phyloP scores from a whole-genome alignment of 2,329 filamentous ascomycete species.

The Colletotrichum tabaci region DNA sequence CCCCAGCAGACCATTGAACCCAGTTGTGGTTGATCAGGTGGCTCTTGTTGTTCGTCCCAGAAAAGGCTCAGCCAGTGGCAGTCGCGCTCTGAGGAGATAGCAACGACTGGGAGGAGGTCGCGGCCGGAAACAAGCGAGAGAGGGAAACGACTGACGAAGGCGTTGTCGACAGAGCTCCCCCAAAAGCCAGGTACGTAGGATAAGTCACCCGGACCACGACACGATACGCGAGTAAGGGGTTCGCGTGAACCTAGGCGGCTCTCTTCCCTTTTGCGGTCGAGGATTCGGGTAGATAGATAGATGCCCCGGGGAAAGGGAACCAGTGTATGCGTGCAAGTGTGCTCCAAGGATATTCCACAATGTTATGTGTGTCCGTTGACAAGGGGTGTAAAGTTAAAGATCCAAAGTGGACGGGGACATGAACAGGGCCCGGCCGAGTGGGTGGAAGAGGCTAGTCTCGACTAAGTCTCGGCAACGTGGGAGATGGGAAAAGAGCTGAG shows the following conservation, averaged over 20 bases:
- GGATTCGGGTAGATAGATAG: slow-evolving; percentile 4
- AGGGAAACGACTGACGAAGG: slow-evolving; percentile 2
- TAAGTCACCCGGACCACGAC: slow-evolving; percentile 1
- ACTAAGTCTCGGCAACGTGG: slow-evolving; percentile 1
- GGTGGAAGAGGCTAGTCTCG: slow-evolving; percentile 23
- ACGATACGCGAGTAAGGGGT: background rate
- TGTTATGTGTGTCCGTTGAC: background rate
- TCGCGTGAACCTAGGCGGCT: background rate
- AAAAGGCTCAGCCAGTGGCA: slow-evolving; percentile 10
- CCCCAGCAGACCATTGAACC: slow-evolving; percentile 5
- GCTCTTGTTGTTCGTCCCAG: slow-evolving; percentile 14
- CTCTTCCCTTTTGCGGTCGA: slow-evolving; percentile 5
- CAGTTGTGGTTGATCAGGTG: slow-evolving; percentile 17
- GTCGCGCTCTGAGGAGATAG: background rate
- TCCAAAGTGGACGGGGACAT: slow-evolving; percentile 15
- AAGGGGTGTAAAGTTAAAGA: slow-evolving; percentile 21
- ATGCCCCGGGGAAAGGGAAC: background rate
- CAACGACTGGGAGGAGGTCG: background rate
- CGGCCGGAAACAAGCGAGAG: background rate
- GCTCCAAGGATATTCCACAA: slow-evolving; percentile 18
- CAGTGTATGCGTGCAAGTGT: background rate
- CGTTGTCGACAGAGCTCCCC: background rate
- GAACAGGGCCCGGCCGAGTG: slow-evolving; percentile 23
- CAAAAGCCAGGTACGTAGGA: background rate
- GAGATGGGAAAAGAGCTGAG: background rate